Base-by-base conservation (phyloP, 1,284 basidiomycete species). In the Ceratobasidium sp. region DNA sequence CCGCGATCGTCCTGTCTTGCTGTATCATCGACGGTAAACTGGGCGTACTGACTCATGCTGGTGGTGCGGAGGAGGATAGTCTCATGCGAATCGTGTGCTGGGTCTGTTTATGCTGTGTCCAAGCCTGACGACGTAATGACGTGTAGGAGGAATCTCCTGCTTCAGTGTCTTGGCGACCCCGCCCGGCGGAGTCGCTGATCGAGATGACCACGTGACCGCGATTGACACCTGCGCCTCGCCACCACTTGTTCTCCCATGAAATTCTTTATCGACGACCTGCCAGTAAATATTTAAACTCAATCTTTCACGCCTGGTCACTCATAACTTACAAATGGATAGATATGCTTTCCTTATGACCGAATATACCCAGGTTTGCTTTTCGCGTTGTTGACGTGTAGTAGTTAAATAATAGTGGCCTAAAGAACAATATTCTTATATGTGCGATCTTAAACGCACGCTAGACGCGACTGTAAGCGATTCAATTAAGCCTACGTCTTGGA, bases 371-470 rank as follows among this genome's bases (percentile, higher is more conserved):
- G 93, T 93, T 82, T 73, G 86, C 82, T 57, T 54, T 56, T 40
- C 66, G n/a, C 17, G n/a, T 33, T 46, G 46, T 54, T 61, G 44
- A 38, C 40, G 66, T 13, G 20, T 26, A 56, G 20, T 61, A 83
- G 83, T 76, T 84, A 82, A 75, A 83, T 83, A 83, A 68, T 64
- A 82, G 78, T 40, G 73, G n/a, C 71, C 50, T 33, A 50, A 84
- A 94, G 97, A 99, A 84, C 97, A 99, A 91, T 99, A 97, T 91
- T 93, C 95, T 56, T 99, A 99, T 84, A 99, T 99, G 96, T 96
- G 96, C 85, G 97, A 99, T 86, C 89, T 99, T 81, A 99, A 99
- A 85, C 89, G 96, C 82, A 97, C 97, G 5, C 90, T 99, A 28
- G 98, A 99, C 86, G 96, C 96, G 46, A 92, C 94, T 78, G 87